Conservation (phyloP, 192 early-diverging fungal species). For the Piromyces finnis region DNA sequence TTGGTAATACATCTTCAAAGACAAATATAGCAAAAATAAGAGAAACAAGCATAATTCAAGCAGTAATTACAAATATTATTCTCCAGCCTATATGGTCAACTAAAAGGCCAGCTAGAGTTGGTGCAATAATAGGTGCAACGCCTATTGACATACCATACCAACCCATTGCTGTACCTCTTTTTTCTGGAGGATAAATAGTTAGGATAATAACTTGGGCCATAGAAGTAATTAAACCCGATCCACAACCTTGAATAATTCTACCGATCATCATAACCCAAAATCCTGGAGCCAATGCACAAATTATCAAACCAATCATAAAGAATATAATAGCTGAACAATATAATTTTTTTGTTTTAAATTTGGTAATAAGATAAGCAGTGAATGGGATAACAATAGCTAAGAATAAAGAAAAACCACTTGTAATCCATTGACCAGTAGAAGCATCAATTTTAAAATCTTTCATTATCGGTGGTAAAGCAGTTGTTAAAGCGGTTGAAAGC, state of each 20-base stretch:
- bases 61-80: background rate
- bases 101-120: background rate
- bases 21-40: background rate
- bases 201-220: background rate
- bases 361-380: background rate
- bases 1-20: background rate
- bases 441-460: background rate
- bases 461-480: no score
- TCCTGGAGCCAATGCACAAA: background rate
- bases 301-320: background rate
- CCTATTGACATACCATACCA: background rate
- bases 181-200: background rate
- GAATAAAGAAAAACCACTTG: background rate
- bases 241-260: background rate
- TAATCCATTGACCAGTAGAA: background rate
- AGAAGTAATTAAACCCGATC: background rate
- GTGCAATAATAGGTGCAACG: background rate
- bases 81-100: background rate
- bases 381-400: background rate
- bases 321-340: background rate
- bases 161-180: no score
- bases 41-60: background rate
- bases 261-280: background rate
- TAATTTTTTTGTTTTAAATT: background rate
- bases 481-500: background rate